Base-by-base conservation (phyloP, 2,329 filamentous ascomycete genomes). In the Venturia nashicola region DNA sequence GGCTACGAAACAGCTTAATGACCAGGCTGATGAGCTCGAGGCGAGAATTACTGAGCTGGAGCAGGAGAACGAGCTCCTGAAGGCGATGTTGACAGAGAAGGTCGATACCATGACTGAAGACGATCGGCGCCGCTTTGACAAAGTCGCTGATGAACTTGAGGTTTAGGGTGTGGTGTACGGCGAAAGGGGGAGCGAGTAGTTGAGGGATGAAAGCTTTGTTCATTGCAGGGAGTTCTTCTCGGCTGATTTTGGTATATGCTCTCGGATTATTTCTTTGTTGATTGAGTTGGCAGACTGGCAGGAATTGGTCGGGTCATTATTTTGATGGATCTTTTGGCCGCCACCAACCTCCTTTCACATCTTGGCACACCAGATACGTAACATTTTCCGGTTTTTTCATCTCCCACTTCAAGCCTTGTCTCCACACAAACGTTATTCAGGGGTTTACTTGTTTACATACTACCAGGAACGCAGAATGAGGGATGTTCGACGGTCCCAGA, bases 1-100 rank as follows among this genome's bases (percentile, higher is more conserved):
- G 73, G 75, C 75, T 27, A 74, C 78, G 59, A 79, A 79, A 71
- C 79, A 80, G 63, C 80, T 81, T 76, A 73, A 72, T 39, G 79
- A 80, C 65, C 76, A 78, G 67, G 76, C 80, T 62, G 71, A 69
- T 44, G 66, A 72, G 18, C 73, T 80, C 62, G 78, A 80, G 69
- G 71, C 73, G 61, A 75, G 77, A 57, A 76, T 81, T 43, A 73
- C 76, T 65, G 76, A 80, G 69, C 73, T 81, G 51, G 78, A 81
- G 72, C 79, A 77, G 69, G 79, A 81, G 71, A 81, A 81, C 70
- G 76, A 77, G 65, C 81, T 79, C 78, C 71, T 81, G 54, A 80
- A 80, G 73, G 75, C 74, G 36, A 73, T 81, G 62, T 79, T 81
- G 68, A 80, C 77, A 0, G 79, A 80, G 69, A 80, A 80, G 75